Conservation (phyloP, 1,284 basidiomycete species). For the Fomitopsis pinicola region DNA sequence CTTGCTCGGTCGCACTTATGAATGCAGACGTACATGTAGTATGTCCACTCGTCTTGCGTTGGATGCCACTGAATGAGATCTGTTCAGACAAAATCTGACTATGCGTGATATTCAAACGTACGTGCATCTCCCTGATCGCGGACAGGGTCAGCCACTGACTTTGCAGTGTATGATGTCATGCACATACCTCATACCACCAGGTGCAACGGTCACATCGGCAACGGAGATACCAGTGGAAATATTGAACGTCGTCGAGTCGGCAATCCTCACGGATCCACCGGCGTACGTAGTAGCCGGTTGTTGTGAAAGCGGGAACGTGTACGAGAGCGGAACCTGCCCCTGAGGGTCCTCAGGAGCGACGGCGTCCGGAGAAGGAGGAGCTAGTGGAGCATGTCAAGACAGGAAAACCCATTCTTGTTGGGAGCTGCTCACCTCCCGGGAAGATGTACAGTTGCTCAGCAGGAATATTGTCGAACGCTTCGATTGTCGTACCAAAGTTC, state of each 20-base stretch:
- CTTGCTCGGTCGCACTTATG: background rate
- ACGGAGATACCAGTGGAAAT: constrained; percentile 57
- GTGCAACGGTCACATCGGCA: constrained; percentile 64
- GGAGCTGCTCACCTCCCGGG: constrained; percentile 40
- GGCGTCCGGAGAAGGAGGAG: constrained; percentile 35
- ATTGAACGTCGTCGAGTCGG: constrained; percentile 50
- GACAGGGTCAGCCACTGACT: background rate
- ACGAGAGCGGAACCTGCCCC: constrained; percentile 49
- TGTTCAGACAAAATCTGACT: background rate
- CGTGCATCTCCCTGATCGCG: constrained; percentile 25
- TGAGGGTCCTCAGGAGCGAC: constrained; percentile 42
- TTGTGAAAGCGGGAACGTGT: constrained; percentile 51
- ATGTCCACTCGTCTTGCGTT: constrained; percentile 65
- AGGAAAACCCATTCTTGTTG: constrained; percentile 10
- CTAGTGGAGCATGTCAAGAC: constrained; percentile 8
- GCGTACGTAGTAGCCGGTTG: constrained; percentile 43
- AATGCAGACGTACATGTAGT: constrained; percentile 36
- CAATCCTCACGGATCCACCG: constrained; percentile 63
- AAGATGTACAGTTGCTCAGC: constrained; percentile 64
- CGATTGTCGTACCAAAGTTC: constrained; percentile 57
- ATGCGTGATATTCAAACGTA: constrained; percentile 7
- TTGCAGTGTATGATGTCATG: background rate
- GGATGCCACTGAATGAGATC: constrained; percentile 58
- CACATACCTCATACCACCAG: constrained; percentile 50
- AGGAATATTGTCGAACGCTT: constrained; percentile 56